Evolutionary conservation across 2,329 filamentous ascomycete species (phyloP).

Genomic region (Ophiognomonia clavigignenti-juglandacearum): DNA sequence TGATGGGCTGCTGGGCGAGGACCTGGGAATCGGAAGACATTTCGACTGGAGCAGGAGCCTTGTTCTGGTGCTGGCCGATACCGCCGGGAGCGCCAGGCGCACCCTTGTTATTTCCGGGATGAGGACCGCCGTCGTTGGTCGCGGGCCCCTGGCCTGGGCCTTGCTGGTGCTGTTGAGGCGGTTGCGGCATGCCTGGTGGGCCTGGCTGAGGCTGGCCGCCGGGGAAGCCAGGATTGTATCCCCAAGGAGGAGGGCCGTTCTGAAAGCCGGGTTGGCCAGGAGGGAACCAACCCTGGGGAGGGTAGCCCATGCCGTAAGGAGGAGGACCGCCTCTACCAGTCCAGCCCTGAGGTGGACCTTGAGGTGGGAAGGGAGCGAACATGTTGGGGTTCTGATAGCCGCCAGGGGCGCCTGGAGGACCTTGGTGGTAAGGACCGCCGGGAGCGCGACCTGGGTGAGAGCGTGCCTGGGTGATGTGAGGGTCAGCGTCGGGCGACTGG

Average conservation of each 20-base stretch:
- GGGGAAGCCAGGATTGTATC: constrained; percentile 52
- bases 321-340: constrained; percentile 23
- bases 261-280: constrained; percentile 71
- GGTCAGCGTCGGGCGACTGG: constrained; percentile 22
- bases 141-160: constrained; percentile 19
- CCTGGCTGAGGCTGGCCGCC: constrained; percentile 32
- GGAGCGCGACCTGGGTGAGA: constrained; percentile 25
- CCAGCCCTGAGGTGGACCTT: constrained; percentile 24
- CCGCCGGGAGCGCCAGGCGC: constrained; percentile 49
- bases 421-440: constrained; percentile 6
- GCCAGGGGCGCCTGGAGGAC: constrained; percentile 23
- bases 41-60: constrained; percentile 30
- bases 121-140: constrained; percentile 2
- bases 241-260: constrained; percentile 56
- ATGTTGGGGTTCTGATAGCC: constrained; percentile 20
- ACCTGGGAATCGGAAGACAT: constrained; percentile 51
- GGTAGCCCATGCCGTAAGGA: constrained; percentile 65
- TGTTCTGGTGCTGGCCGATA: constrained; percentile 44
- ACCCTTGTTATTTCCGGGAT: constrained; percentile 38
- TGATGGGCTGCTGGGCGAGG: constrained; percentile 39
- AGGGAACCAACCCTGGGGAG: constrained; percentile 72
- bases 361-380: constrained; percentile 24
- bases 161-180: constrained; percentile 26
- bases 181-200: constrained; percentile 22
- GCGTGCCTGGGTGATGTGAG: constrained; percentile 31